phyloP scores from a whole-genome alignment of 2,329 filamentous ascomycete species.

The Tolypocladium capitatum region DNA sequence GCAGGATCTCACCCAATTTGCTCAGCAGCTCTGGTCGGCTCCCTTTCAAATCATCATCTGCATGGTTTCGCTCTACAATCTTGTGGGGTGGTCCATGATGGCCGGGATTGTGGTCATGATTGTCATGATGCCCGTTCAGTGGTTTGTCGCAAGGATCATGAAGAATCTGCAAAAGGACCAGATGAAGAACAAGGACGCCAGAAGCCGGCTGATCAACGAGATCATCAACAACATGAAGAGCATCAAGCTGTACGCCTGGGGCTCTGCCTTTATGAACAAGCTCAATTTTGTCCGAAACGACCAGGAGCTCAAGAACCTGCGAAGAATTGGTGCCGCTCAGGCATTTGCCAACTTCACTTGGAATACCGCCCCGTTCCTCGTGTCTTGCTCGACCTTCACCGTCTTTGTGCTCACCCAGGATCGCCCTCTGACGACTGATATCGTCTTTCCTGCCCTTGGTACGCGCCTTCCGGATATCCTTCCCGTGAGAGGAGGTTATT shows the following conservation, averaged over 20 bases:
- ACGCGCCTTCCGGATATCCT: conserved; percentile 1
- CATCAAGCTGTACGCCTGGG: conserved; percentile 98
- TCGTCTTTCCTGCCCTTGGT: conserved; percentile 78
- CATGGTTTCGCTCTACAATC: conserved; percentile 88
- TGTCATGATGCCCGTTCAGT: conserved; percentile 93
- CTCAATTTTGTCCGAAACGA: conserved; percentile 94
- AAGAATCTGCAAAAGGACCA: conserved; percentile 89
- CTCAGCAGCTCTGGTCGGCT: conserved; percentile 90
- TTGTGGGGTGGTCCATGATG: conserved; percentile 93
- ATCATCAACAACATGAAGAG: conserved; percentile 99
- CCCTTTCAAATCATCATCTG: conserved; percentile 94
- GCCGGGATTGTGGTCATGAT: conserved; percentile 92
- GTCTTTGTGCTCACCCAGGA: conserved; percentile 82
- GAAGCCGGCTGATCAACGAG: conserved; percentile 88
- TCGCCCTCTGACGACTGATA: conserved; percentile 74
- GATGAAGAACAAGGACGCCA: conserved; percentile 98
- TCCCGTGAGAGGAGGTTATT: background rate
- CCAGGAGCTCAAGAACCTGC: conserved; percentile 83
- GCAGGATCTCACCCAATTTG: conserved; percentile 89
- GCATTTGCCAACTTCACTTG: conserved; percentile 95
- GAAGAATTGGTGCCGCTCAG: conserved; percentile 90
- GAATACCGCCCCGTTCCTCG: conserved; percentile 93
- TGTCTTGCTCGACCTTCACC: conserved; percentile 91
- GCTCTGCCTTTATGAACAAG: conserved; percentile 92
- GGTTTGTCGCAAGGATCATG: conserved; percentile 82